A percentile compares a stretch with the other conserved stretches of the same genome.
Conservation (phyloP, 257 asterid species). For the Capsicum rhomboideum region DNA sequence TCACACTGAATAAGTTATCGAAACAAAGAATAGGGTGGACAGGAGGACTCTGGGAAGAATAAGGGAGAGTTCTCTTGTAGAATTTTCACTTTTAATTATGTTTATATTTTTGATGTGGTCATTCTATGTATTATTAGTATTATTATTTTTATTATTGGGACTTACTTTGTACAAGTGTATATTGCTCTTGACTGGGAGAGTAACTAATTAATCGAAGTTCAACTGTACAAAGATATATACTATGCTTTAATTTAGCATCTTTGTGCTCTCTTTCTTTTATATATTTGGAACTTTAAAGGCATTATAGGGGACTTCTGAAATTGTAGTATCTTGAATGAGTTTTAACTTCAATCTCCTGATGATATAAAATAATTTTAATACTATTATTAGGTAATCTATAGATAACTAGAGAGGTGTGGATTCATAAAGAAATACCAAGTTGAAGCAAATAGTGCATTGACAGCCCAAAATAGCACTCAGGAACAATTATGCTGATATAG, state of each 20-base stretch:
- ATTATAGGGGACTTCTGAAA: neutral
- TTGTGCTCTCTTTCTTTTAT: neutral
- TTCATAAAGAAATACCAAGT: neutral
- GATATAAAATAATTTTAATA: neutral
- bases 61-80: neutral
- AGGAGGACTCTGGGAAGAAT: neutral
- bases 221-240: neutral
- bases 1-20: neutral
- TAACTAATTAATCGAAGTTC: neutral
- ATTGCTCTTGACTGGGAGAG: conserved; percentile 3
- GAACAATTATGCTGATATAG: neutral
- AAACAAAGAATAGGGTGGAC: neutral
- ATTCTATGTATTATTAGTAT: neutral
- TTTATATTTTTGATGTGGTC: conserved; percentile 1
- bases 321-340: neutral
- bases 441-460: neutral
- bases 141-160: neutral
- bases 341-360: neutral
- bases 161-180: conserved; percentile 1
- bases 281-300: neutral
- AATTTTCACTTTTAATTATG: neutral
- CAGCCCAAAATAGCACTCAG: neutral
- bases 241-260: neutral
- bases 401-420: neutral
- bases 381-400: too few relatives aligned